A percentile compares a stretch with the other conserved stretches of the same genome.
phyloP scores from a whole-genome alignment of 345 rosid genomes.

The Trapa bicornis region DNA sequence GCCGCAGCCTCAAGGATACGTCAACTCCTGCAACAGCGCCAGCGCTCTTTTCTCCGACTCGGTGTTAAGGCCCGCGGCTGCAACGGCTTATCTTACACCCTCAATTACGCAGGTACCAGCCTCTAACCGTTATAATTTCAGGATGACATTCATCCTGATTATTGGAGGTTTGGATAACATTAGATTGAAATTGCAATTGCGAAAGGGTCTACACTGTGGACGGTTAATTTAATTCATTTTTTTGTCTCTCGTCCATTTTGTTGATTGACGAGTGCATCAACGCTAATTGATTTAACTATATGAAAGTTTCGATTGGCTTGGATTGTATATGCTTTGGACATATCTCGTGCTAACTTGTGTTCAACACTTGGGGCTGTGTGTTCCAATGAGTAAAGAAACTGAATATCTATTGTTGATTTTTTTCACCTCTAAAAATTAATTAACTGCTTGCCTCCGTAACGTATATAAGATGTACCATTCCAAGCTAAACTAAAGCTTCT shows the following conservation, averaged over 20 bases:
- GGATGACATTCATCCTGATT: neutral
- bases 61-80: slow-evolving; percentile 87
- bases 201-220: neutral
- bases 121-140: neutral
- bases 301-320: too few relatives aligned
- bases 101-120: slow-evolving; percentile 57
- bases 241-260: neutral
- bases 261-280: neutral
- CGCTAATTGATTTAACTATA: neutral
- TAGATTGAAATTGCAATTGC: neutral
- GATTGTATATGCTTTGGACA: too few relatives aligned
- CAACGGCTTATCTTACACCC: slow-evolving; percentile 70
- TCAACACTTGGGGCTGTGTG: too few relatives aligned
- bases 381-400: too few relatives aligned
- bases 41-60: slow-evolving; percentile 51
- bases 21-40: slow-evolving; percentile 56
- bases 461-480: neutral
- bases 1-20: slow-evolving; percentile 57
- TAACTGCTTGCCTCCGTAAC: neutral
- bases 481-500: neutral
- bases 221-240: neutral
- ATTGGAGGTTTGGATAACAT: neutral
- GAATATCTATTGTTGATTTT: too few relatives aligned
- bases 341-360: too few relatives aligned
- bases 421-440: neutral